Evolutionary conservation across 208 protist genomes (phyloP).

Genomic region (Leishmania amazonensis): DNA sequence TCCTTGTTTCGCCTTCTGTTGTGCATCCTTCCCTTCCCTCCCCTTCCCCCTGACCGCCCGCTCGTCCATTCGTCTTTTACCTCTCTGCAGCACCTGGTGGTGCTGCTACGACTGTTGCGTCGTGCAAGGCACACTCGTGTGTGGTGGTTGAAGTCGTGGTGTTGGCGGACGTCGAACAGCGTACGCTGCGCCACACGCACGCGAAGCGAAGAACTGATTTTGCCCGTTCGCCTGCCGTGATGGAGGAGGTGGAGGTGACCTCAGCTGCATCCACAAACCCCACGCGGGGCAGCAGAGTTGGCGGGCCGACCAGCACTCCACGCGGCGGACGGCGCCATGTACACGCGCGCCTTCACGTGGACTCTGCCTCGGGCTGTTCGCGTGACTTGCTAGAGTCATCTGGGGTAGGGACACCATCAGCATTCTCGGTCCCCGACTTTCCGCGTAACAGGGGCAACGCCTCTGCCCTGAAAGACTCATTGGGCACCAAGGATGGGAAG

Average conservation of each 20-base stretch:
- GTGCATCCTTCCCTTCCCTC: not conserved
- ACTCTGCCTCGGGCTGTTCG: slow-evolving; percentile 5
- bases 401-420: not conserved
- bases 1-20: slow-evolving; percentile 7
- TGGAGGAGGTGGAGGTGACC: not conserved
- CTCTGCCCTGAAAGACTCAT: not conserved
- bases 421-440: not conserved
- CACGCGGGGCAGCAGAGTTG: not conserved
- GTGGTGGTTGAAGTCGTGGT: not conserved
- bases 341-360: slow-evolving; percentile 3
- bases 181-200: not conserved
- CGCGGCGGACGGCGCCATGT: slow-evolving; percentile 26
- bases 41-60: not conserved
- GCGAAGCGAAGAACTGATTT: not conserved
- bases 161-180: not conserved
- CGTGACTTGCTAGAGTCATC: not conserved
- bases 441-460: not conserved
- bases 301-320: not conserved
- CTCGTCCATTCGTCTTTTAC: not conserved
- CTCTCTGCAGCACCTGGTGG: not conserved
- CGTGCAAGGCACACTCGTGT: not conserved
- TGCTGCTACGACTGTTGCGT: not conserved
- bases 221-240: not conserved
- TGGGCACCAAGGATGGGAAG: not conserved
- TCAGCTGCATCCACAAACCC: not conserved